These are phyloP conservation scores for Plectosphaerella sp. DNA, from an alignment of 2,329 filamentous ascomycete species.

Conservation along the genomic window DNA sequence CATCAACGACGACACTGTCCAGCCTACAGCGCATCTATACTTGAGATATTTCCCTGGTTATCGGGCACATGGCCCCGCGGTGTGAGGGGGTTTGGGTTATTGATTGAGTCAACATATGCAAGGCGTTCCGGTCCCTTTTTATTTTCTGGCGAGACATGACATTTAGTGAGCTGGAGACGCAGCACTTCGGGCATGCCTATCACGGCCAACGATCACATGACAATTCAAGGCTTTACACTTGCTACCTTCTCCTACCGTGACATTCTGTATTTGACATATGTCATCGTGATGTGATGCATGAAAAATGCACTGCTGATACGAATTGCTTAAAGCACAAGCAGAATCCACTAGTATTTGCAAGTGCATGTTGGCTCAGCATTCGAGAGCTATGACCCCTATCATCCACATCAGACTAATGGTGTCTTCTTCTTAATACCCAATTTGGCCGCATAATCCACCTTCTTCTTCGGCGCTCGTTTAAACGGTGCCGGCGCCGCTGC, in stretches of 20 bases:
- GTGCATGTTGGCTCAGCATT: background rate
- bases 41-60: too few relatives aligned
- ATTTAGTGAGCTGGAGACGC: background rate
- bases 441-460: slow-evolving; percentile 71
- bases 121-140: background rate
- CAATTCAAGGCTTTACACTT: background rate
- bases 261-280: too few relatives aligned
- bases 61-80: background rate
- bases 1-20: too few relatives aligned
- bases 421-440: slow-evolving; percentile 87
- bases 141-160: background rate
- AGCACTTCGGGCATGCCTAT: background rate
- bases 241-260: too few relatives aligned
- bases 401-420: slow-evolving; percentile 40
- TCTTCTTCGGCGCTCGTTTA: slow-evolving; percentile 75
- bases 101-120: background rate
- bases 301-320: too few relatives aligned
- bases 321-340: too few relatives aligned
- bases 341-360: too few relatives aligned
- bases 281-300: too few relatives aligned
- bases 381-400: background rate
- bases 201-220: background rate
- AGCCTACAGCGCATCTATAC: too few relatives aligned
- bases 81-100: background rate
- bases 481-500: slow-evolving; percentile 58